Conservation (phyloP, 495 filamentous ascomycete species). For the Staphylotrichum longicolle region DNA sequence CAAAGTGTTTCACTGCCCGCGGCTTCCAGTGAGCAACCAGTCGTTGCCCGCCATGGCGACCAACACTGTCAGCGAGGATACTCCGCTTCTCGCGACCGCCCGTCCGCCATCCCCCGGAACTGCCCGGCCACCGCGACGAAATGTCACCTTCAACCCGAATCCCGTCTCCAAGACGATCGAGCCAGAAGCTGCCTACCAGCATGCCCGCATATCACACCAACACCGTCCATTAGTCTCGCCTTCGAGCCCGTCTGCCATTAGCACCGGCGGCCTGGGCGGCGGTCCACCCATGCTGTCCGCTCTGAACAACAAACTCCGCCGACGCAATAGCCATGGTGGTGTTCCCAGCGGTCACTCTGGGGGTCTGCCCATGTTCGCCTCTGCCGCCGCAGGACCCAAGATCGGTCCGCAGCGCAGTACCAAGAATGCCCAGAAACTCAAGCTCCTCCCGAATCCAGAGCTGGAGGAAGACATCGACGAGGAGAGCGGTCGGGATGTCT, state of each 20-base stretch:
- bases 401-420: conserved; percentile 94
- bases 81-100: conserved; percentile 38
- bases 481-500: conserved; percentile 92
- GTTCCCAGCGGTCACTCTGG: conserved; percentile 9
- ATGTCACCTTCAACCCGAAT: conserved; percentile 52
- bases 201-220: conserved; percentile 13
- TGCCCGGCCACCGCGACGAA: conserved; percentile 39
- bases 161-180: conserved; percentile 51
- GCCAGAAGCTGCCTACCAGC: conserved; percentile 36
- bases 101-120: conserved; percentile 33
- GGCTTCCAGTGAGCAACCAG: not conserved
- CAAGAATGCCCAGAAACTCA: conserved; percentile 93
- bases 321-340: conserved; percentile 74
- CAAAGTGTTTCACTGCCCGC: conserved; percentile 3
- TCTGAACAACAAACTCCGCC: conserved; percentile 80
- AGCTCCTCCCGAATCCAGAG: conserved; percentile 87
- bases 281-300: conserved; percentile 72
- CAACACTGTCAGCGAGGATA: conserved; percentile 26
- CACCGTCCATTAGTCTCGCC: conserved; percentile 17
- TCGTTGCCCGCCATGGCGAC: conserved; percentile 23
- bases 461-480: conserved; percentile 72
- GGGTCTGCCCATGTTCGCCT: conserved; percentile 50
- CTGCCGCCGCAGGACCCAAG: conserved; percentile 58
- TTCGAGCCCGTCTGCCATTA: conserved; percentile 29
- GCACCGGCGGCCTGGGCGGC: conserved; percentile 32